Conservation (phyloP, 305 asterid species). For the Fraxinus ornus region DNA sequence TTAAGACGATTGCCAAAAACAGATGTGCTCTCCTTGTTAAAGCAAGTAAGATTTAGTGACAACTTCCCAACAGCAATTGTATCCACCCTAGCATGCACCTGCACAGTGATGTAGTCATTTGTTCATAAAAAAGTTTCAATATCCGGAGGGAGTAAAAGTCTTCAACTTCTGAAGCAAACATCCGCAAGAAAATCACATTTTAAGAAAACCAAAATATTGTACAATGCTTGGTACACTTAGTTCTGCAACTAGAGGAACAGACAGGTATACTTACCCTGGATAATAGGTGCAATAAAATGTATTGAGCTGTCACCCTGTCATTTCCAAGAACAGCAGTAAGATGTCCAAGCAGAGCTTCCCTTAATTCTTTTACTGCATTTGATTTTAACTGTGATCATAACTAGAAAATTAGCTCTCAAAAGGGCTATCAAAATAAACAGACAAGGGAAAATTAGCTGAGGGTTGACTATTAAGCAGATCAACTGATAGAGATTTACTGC, state of each 20-base stretch:
- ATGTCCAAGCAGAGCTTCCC: slow-evolving; percentile 71
- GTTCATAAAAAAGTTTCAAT: slow-evolving; percentile 18
- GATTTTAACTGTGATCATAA: slow-evolving; percentile 52
- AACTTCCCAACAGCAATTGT: slow-evolving; percentile 80
- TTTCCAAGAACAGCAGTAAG: slow-evolving; percentile 76
- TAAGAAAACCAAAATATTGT: background rate
- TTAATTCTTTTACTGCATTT: slow-evolving; percentile 48
- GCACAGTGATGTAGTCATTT: slow-evolving; percentile 20
- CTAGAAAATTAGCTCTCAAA: slow-evolving; percentile 15
- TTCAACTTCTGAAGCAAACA: background rate
- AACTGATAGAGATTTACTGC: too few relatives aligned
- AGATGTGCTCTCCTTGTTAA: slow-evolving; percentile 62
- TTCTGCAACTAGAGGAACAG: slow-evolving; percentile 14
- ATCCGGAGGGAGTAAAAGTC: slow-evolving; percentile 1
- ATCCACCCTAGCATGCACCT: slow-evolving; percentile 82
- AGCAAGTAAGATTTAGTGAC: slow-evolving; percentile 72
- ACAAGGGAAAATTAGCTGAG: too few relatives aligned
- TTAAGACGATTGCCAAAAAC: slow-evolving; percentile 57
- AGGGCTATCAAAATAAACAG: too few relatives aligned
- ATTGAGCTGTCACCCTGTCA: slow-evolving; percentile 82
- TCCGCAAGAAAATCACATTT: background rate
- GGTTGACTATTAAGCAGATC: too few relatives aligned
- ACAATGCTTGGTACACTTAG: background rate
- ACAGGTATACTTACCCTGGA: slow-evolving; percentile 53
- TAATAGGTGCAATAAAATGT: slow-evolving; percentile 74